Base-by-base conservation (phyloP, 495 filamentous ascomycete genomes). In the Annulohypoxylon stygium region DNA sequence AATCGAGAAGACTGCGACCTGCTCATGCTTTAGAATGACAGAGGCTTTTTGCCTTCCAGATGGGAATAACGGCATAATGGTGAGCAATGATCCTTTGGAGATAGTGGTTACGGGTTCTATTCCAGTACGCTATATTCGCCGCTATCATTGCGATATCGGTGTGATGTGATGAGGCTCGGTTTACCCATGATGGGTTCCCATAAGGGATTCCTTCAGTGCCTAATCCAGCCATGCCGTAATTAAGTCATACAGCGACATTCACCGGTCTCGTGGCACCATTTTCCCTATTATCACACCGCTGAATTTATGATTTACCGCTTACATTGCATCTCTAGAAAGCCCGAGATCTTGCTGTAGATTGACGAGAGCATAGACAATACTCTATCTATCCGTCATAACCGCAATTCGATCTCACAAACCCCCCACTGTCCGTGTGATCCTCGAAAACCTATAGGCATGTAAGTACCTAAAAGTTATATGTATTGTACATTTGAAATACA, bases 151-250 rank as follows among this genome's bases (percentile, higher is more conserved):
- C 67, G 60, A 41, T 37, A 66, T 62, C 62, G 63, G 58, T 72
- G 69, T 67, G 69, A 72, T 67, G 69, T 69, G 66, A 69, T 69
- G 48, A 67, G 65, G 53, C 61, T 64, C 61, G 61, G 61, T 33
- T 23, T 41, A 33, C 53, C 53, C 16, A 53, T 53, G 6, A 33
- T 41, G 51, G 43, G 30, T 30, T 58, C 36, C 23, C 30, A 30
- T 30, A 30, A 6, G 30, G 26, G 43, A 39, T 43, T 60, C 53
- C 26, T 9, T 34, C 23, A 50, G 14, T 51, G 14, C 43, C 30
- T 37, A 33, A 20, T 25, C 33, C 65, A 58, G 60, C 45, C 63
- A 53, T 66, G 30, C 5, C 30, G 30, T 6, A 30, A 6, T 30
- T 30, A 33, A 12, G 60, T 65, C 57, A 55, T 47, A 66, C 45